These are phyloP conservation scores for Lachnellula willkommii DNA, from an alignment of 2,329 filamentous ascomycete genomes.

Conservation along the genomic window DNA sequence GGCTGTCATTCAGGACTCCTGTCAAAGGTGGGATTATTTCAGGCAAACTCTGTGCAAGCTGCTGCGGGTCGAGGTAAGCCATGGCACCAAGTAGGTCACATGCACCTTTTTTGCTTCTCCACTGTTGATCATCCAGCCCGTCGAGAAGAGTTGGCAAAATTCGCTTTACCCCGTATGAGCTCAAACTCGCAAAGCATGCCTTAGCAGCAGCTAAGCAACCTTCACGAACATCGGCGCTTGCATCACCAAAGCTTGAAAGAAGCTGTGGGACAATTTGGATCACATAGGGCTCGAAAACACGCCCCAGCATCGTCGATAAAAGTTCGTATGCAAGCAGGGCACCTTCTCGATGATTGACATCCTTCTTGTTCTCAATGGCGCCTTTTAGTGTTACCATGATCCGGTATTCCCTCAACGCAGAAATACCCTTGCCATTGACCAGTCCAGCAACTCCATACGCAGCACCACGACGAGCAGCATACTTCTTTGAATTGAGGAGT, in stretches of 20 bases:
- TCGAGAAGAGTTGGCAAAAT: conserved; percentile 87
- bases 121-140: conserved; percentile 90
- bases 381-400: conserved; percentile 76
- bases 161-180: conserved; percentile 92
- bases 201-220: conserved; percentile 90
- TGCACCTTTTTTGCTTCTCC: conserved; percentile 97
- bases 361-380: conserved; percentile 93
- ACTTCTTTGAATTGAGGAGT: conserved; percentile 82
- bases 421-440: conserved; percentile 80
- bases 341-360: conserved; percentile 80
- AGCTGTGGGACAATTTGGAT: conserved; percentile 92
- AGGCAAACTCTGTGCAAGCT: conserved; percentile 84
- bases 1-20: conserved; percentile 89
- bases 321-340: conserved; percentile 88
- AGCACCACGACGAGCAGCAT: conserved; percentile 85
- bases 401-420: conserved; percentile 74
- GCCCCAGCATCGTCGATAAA: conserved; percentile 76
- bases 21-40: conserved; percentile 97
- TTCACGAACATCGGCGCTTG: conserved; percentile 82
- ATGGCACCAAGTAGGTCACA: conserved; percentile 96
- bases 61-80: conserved; percentile 95
- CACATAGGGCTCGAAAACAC: conserved; percentile 91
- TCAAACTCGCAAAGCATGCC: conserved; percentile 86
- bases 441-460: conserved; percentile 93
- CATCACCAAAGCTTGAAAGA: conserved; percentile 82